Evolutionary conservation across 2,329 filamentous ascomycete species (phyloP), one percentile per base, ranked within the genome.

Genomic region (Fusarium agapanthi): DNA sequence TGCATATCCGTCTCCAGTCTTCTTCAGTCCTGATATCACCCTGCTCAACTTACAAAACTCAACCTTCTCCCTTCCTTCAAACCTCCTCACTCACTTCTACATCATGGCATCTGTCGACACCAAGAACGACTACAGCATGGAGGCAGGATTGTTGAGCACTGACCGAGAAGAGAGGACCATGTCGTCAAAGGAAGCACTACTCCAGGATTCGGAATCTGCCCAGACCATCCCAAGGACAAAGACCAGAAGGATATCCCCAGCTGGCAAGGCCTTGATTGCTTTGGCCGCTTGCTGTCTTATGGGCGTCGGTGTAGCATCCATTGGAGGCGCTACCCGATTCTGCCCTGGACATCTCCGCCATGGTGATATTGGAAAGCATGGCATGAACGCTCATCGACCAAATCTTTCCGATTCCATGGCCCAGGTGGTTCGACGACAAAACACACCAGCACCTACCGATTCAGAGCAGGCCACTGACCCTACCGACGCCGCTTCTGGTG

Each of bases 341-440:
- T 78, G 76, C 50, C 76, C 76, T 40, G 75, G 76, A 22, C 76
- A 78, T 51, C 67, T 78, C 11, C 75, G 73, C 20, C 75, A 78
- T 65, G 64, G 63, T n/a, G 67, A 72, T 28, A 28, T 66, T 32
- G 67, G 68, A 48, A 76, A 77, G 62, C 70, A 76, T 51, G 72
- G 66, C 54, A 67, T 77, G 62, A 74, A 51, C 48, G 59, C 71
- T 38, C 72, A 76, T 66, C 71, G 57, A 55, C 71, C 73, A 65
- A 75, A 77, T 61, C 54, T 76, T 47, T 77, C 75, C 43, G 71
- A 76, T 24, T 63, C 88, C 65, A 84, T 93, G 71, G 85, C 92
- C 61, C 88, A 89, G 64, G 82, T 94, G 63, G 92, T 89, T 41
- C 90, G 89, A 81, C 88, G 91, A 70, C 88, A 83, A 70, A 78